Conservation (phyloP, 495 filamentous ascomycete species). For the Margaritispora aquatica region DNA sequence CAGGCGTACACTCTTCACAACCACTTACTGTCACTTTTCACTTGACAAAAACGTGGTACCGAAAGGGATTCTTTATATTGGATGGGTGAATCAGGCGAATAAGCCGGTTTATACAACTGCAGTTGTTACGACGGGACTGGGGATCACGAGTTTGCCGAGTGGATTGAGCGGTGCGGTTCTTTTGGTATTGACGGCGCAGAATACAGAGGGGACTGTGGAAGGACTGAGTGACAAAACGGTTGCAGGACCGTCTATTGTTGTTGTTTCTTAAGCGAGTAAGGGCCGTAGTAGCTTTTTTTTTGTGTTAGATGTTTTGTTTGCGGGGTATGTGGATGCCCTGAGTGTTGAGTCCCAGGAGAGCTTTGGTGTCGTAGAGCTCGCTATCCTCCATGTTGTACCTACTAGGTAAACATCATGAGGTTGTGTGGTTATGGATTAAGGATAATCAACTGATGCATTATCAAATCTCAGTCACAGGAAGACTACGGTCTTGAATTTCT, state of each 20-base stretch:
- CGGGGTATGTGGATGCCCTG: too few relatives aligned
- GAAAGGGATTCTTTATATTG: constrained; percentile 13
- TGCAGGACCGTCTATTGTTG: constrained; percentile 10
- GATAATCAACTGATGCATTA: too few relatives aligned
- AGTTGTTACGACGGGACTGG: constrained; percentile 9
- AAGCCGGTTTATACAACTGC: constrained; percentile 14
- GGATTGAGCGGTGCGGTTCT: constrained; percentile 12
- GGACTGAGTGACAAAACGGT: constrained; percentile 7
- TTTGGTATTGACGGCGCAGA: constrained; percentile 11
- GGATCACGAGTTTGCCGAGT: constrained; percentile 1
- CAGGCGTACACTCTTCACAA: background rate
- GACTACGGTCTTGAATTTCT: too few relatives aligned
- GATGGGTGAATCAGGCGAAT: constrained; percentile 16
- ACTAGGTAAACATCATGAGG: too few relatives aligned
- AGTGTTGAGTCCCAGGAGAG: too few relatives aligned
- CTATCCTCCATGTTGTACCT: too few relatives aligned
- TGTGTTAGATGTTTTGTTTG: too few relatives aligned
- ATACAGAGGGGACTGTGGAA: constrained; percentile 9
- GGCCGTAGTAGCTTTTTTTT: too few relatives aligned
- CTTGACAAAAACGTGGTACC: background rate
- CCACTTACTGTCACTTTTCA: constrained; percentile 4
- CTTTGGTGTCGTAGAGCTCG: too few relatives aligned
- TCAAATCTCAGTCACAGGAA: too few relatives aligned
- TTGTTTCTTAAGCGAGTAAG: constrained; percentile 14
- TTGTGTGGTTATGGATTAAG: too few relatives aligned